phyloP scores from a whole-genome alignment of 2,329 filamentous ascomycete genomes.

The Endocalyx cinctus region DNA sequence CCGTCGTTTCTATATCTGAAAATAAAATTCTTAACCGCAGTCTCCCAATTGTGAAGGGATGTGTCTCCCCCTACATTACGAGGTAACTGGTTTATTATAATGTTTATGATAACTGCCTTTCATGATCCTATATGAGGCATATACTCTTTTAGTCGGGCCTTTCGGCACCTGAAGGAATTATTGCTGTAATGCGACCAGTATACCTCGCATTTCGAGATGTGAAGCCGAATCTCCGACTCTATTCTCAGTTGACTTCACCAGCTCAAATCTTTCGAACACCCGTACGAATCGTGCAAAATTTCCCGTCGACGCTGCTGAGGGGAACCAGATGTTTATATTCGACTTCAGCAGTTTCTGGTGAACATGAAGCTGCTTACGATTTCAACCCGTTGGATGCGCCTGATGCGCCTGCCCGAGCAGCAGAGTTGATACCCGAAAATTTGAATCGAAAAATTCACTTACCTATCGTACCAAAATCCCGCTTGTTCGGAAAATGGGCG shows the following conservation, averaged over 20 bases:
- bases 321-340: constrained; percentile 13
- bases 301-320: too few relatives aligned
- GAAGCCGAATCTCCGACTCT: too few relatives aligned
- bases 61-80: too few relatives aligned
- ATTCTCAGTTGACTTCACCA: too few relatives aligned
- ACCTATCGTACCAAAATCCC: constrained; percentile 16
- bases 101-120: too few relatives aligned
- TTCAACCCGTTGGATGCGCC: constrained; percentile 12
- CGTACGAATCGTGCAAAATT: too few relatives aligned
- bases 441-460: constrained; percentile 7
- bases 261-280: too few relatives aligned
- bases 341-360: constrained; percentile 5
- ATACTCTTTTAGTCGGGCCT: constrained; percentile 1
- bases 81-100: too few relatives aligned
- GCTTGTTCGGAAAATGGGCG: constrained; percentile 22
- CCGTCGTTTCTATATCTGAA: too few relatives aligned
- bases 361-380: constrained; percentile 10
- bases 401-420: constrained; percentile 1
- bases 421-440: constrained; percentile 4
- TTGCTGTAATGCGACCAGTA: constrained; percentile 30
- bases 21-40: too few relatives aligned
- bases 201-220: constrained; percentile 25
- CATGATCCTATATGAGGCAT: neutral
- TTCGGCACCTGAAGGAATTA: constrained; percentile 20
- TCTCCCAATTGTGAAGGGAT: too few relatives aligned